Base-by-base conservation (phyloP, 192 early-diverging fungal species). In the Coemansia sp. region DNA sequence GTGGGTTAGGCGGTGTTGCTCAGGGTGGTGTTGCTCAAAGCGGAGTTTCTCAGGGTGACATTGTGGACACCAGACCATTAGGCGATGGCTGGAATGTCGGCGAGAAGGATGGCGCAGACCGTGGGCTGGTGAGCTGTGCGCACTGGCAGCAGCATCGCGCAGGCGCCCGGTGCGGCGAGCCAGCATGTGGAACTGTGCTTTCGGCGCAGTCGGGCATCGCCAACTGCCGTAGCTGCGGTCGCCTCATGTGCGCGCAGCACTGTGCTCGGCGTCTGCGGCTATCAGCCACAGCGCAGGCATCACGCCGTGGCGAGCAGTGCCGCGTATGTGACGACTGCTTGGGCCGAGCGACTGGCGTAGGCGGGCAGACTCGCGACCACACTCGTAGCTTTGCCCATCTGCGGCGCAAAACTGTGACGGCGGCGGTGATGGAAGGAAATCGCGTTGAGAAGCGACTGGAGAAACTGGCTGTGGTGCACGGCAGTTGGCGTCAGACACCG, bases 391-490 rank as follows among this genome's bases (percentile, higher is more conserved):
- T 90, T 66, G 61, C 72, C 24, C 77, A 77, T 39, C 58, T 71
- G 60, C 72, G 89, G 52, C 65, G 62, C 32, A 80, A 75, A 52
- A 84, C 84, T 10, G 79, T 85, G 3, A 86, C 85, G 29, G 71
- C 72, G 12, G 83, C 86, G 7, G 85, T 86, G 53, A 67, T 92
- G 35, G 91, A 90, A 57, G 84, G 84, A 4, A 92, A 90, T 62
- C 77, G 88, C 37, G 70, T 90, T 3, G 89, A 91, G 64, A 87
- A 89, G 65, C 81, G 91, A 3, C 66, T 92, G 25, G 91, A 92
- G 76, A 86, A 87, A 61, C 81, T 92, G 43, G 69, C 70, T 3
- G 10, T 66, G 12, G 72, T 51, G 3, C 72, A 74, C 23, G 66
- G 62, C 29, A 22, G 49, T 21, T 6, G n/a, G 22, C 24, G 50